Conservation (phyloP, 129 eudicot species). For the Silybum marianum region DNA sequence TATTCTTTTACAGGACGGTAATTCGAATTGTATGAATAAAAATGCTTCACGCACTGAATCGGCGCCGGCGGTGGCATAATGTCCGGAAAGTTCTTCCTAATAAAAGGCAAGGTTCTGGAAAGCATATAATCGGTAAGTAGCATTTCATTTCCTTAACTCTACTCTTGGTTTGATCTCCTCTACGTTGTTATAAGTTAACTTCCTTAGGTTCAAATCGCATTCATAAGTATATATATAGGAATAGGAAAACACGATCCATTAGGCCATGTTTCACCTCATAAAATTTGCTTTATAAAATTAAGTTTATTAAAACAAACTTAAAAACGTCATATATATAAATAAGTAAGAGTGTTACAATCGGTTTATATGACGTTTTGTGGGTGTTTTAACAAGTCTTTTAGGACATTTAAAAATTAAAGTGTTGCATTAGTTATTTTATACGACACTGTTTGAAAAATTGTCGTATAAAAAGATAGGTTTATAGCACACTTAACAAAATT, state of each 20-base stretch:
- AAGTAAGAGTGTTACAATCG: background rate
- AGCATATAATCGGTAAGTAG: slow-evolving; percentile 42
- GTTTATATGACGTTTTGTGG: background rate
- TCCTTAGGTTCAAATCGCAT: background rate
- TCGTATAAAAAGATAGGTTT: background rate
- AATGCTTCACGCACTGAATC: slow-evolving; percentile 48
- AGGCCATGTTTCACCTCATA: background rate
- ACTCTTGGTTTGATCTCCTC: background rate
- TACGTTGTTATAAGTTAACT: too few species aligned
- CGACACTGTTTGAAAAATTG: background rate
- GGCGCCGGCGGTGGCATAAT: slow-evolving; percentile 52
- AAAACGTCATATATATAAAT: too few species aligned
- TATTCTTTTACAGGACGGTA: slow-evolving; percentile 34
- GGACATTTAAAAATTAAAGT: background rate
- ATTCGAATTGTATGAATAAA: slow-evolving; percentile 46
- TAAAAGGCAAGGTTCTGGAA: slow-evolving; percentile 46
- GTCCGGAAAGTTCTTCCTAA: slow-evolving; percentile 59
- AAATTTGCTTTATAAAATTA: too few species aligned
- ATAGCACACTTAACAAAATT: background rate
- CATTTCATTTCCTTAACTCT: background rate
- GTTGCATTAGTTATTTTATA: background rate
- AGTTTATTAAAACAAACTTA: too few species aligned
- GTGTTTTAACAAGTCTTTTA: background rate
- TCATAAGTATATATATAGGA: background rate
- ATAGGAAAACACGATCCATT: background rate